Conservation (phyloP, 148 eudicot genomes). For the Persicaria tinctoria region DNA sequence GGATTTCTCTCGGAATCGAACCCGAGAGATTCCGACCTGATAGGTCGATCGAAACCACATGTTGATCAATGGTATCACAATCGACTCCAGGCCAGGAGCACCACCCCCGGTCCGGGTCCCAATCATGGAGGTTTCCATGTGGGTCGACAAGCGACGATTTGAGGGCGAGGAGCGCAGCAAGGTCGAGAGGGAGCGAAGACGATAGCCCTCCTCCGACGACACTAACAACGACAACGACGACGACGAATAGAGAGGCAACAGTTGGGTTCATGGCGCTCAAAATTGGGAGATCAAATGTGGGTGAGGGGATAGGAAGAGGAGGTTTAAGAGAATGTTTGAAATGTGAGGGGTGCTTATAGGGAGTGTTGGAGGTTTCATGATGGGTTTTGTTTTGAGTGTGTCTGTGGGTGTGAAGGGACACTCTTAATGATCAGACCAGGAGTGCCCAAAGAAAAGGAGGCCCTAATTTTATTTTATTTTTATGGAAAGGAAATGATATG, state of each 20-base stretch:
- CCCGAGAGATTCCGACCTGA: conserved; percentile 70
- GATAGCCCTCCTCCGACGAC: neutral
- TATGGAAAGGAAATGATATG: too few relatives aligned
- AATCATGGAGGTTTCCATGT: conserved; percentile 38
- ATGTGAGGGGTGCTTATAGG: conserved; percentile 40
- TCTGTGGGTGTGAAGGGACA: conserved; percentile 29
- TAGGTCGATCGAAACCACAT: conserved; percentile 50
- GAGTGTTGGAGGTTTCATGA: conserved; percentile 67
- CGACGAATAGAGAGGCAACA: conserved; percentile 10
- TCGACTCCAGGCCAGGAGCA: conserved; percentile 79
- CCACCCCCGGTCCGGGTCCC: conserved; percentile 50
- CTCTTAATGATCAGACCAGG: too few relatives aligned
- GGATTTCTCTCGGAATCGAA: conserved; percentile 35
- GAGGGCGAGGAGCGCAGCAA: conserved; percentile 47
- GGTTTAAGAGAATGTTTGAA: conserved; percentile 45
- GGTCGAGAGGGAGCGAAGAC: conserved; percentile 31
- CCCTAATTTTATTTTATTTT: too few relatives aligned
- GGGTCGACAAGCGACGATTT: conserved; percentile 76
- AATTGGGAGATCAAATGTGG: neutral
- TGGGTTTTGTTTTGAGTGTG: conserved; percentile 48
- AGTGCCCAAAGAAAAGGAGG: too few relatives aligned
- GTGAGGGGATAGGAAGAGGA: conserved; percentile 23
- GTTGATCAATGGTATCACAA: conserved; percentile 32
- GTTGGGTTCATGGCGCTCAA: conserved; percentile 34
- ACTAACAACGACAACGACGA: conserved; percentile 6